Percentiles rank a stretch among this genome's conserved stretches.
phyloP scores from a whole-genome alignment of 257 asterid species.

The Jaltomata sinuosa region DNA sequence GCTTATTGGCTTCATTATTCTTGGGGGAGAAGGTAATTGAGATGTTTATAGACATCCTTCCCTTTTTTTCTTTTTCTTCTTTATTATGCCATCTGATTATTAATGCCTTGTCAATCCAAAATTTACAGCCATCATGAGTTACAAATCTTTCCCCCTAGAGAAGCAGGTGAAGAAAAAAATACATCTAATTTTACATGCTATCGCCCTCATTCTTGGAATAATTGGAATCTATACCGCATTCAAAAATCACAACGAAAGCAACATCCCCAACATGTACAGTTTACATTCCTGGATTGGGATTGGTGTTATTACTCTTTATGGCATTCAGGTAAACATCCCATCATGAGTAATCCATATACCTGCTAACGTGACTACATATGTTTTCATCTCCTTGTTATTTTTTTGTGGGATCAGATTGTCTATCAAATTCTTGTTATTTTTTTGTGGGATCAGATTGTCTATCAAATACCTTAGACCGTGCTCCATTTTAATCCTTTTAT shows the following conservation, averaged over 20 bases:
- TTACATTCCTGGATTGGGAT: slow-evolving; percentile 96
- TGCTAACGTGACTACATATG: neutral
- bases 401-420: neutral
- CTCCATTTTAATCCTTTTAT: neutral
- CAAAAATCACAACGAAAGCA: slow-evolving; percentile 82
- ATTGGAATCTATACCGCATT: slow-evolving; percentile 78
- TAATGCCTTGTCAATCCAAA: neutral
- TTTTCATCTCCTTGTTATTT: neutral
- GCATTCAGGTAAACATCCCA: slow-evolving; percentile 58
- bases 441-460: neutral
- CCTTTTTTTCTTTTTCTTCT: neutral
- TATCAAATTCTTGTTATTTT: neutral
- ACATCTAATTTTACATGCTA: slow-evolving; percentile 68
- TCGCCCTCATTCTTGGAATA: slow-evolving; percentile 78
- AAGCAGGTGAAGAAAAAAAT: slow-evolving; percentile 71
- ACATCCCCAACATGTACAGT: slow-evolving; percentile 84
- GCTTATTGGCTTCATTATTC: slow-evolving; percentile 68
- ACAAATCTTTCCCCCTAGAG: slow-evolving; percentile 69
- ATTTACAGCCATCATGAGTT: slow-evolving; percentile 79
- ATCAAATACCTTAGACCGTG: neutral
- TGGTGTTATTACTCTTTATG: slow-evolving; percentile 66
- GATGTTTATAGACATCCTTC: neutral
- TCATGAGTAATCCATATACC: neutral
- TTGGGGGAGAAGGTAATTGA: slow-evolving; percentile 85
- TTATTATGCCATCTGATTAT: neutral